These are phyloP conservation scores for Pilobolus umbonatus DNA, from an alignment of 192 early-diverging fungal genomes.

Conservation along the genomic window DNA sequence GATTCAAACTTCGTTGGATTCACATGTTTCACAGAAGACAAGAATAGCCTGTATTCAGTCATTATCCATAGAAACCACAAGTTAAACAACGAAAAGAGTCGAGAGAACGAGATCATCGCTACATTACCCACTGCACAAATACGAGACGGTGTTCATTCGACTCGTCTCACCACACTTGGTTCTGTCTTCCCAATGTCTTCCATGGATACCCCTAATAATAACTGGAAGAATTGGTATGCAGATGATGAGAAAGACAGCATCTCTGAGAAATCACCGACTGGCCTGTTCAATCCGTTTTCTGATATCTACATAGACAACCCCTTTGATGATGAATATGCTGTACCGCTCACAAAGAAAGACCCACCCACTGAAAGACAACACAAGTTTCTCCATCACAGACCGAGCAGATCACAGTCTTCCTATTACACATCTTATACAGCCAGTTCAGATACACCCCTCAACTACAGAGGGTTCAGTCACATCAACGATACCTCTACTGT, in stretches of 20 bases:
- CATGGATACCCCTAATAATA: too few relatives aligned
- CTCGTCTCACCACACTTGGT: constrained; percentile 8
- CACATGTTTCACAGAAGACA: constrained; percentile 8
- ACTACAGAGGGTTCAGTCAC: neutral
- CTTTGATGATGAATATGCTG: constrained; percentile 29
- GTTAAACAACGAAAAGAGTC: constrained; percentile 3
- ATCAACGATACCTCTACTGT: constrained; percentile 1
- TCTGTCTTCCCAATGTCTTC: too few relatives aligned
- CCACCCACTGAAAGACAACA: neutral
- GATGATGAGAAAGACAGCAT: neutral
- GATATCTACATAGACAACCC: constrained; percentile 22
- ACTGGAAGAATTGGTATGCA: neutral
- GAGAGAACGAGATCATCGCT: neutral
- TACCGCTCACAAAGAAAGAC: too few relatives aligned
- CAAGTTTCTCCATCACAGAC: neutral
- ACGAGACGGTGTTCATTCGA: constrained; percentile 16
- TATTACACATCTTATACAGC: constrained; percentile 13
- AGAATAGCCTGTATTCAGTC: too few relatives aligned
- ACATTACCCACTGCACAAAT: constrained; percentile 25
- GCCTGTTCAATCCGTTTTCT: constrained; percentile 20
- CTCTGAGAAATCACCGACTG: neutral
- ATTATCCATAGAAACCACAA: neutral
- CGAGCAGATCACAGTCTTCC: constrained; percentile 18
- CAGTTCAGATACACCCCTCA: neutral
- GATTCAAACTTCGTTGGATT: constrained; percentile 23